Conservation (phyloP, 2,329 filamentous ascomycete species). For the Beauveria asiatica region DNA sequence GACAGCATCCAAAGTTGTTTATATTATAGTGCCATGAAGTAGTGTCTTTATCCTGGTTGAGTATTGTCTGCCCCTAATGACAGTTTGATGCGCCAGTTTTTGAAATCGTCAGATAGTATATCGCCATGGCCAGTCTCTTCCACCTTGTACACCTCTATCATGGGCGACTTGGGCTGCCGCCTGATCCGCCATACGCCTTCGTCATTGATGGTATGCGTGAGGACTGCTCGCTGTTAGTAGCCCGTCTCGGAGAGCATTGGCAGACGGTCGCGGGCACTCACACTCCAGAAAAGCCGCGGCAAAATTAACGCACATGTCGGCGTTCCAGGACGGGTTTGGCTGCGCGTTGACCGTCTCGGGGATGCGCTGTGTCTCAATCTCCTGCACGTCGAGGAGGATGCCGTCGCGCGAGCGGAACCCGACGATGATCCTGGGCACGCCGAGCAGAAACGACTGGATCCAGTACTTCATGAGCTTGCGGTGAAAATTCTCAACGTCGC, state of each 20-base stretch:
- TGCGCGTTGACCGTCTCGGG: constrained; percentile 63
- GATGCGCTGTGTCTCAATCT: constrained; percentile 71
- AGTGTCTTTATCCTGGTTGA: background rate
- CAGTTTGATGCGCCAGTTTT: constrained; percentile 61
- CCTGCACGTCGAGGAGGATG: constrained; percentile 62
- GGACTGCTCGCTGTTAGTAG: constrained; percentile 38
- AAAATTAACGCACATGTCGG: constrained; percentile 90
- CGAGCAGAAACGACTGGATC: constrained; percentile 91
- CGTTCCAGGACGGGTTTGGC: constrained; percentile 71
- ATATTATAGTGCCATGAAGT: background rate
- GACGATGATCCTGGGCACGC: constrained; percentile 84
- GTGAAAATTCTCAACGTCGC: constrained; percentile 70
- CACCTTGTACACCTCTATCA: constrained; percentile 66
- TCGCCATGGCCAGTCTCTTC: constrained; percentile 67
- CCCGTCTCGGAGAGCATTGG: background rate
- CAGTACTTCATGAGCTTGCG: constrained; percentile 91
- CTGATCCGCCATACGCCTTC: constrained; percentile 76
- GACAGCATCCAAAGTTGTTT: background rate
- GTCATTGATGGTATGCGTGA: constrained; percentile 54
- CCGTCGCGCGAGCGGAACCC: constrained; percentile 73
- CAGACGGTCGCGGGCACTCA: constrained; percentile 34
- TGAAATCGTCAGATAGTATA: constrained; percentile 70
- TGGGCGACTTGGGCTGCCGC: constrained; percentile 50
- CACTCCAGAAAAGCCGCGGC: constrained; percentile 68
- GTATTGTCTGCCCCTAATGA: constrained; percentile 21